A percentile compares a stretch with the other conserved stretches of the same genome.
Conservation (phyloP, 2,329 filamentous ascomycete species). For the Fusarium coicis region DNA sequence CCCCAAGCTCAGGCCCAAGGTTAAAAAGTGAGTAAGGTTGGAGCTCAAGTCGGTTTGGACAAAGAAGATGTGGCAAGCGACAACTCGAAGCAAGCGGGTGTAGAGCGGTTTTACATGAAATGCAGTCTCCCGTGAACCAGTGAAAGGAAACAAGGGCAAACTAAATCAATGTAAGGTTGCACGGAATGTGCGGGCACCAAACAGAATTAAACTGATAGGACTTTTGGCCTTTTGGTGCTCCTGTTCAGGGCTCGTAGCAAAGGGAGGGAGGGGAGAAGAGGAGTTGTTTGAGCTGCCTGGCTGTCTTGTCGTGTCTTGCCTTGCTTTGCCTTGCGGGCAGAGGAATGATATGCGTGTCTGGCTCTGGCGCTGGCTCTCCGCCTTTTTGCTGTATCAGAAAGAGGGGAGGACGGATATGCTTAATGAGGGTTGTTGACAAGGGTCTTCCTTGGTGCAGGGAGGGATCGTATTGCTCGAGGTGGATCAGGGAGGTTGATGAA, state of each 20-base stretch:
- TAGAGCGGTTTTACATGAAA: slow-evolving; percentile 42
- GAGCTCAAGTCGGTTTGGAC: background rate
- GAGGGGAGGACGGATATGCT: slow-evolving; percentile 18
- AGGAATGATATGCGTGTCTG: slow-evolving; percentile 49
- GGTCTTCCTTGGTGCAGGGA: slow-evolving; percentile 21
- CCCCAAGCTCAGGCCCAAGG: background rate
- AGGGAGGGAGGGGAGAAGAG: slow-evolving; percentile 46
- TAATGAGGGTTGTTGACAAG: slow-evolving; percentile 24
- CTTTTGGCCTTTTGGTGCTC: slow-evolving; percentile 15
- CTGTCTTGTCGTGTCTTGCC: background rate
- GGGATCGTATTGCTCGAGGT: slow-evolving; percentile 15
- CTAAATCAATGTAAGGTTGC: slow-evolving; percentile 29
- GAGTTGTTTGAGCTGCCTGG: slow-evolving; percentile 33
- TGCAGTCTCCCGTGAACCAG: slow-evolving; percentile 37
- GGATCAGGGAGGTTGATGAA: slow-evolving; percentile 20
- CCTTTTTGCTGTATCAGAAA: slow-evolving; percentile 12
- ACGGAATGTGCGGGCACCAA: slow-evolving; percentile 43
- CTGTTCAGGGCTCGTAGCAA: slow-evolving; percentile 34
- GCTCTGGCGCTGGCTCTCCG: slow-evolving; percentile 14
- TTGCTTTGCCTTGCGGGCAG: slow-evolving; percentile 3
- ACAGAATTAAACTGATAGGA: slow-evolving; percentile 23
- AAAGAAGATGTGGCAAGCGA: slow-evolving; percentile 16
- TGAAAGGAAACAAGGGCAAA: slow-evolving; percentile 43
- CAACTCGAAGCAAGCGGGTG: slow-evolving; percentile 29
- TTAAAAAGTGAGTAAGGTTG: background rate